Percentiles rank a stretch among this genome's conserved stretches.
Conservation (phyloP, 2,329 filamentous ascomycete genomes). For the Rutstroemia sp. region DNA sequence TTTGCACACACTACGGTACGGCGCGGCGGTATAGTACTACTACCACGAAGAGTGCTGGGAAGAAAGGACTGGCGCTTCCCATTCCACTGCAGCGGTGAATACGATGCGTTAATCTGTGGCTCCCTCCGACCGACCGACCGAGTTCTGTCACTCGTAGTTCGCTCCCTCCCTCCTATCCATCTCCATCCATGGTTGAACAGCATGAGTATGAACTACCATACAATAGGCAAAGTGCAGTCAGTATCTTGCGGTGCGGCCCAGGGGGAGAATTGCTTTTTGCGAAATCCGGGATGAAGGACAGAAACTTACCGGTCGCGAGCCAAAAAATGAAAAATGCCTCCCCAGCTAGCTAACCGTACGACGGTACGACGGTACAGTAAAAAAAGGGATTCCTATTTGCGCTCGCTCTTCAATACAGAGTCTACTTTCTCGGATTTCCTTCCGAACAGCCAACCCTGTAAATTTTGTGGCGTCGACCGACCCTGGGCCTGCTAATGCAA, state of each 20-base stretch:
- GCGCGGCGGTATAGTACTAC: too few relatives aligned
- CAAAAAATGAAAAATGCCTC: too few relatives aligned
- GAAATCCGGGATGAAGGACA: neutral
- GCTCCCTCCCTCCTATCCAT: neutral
- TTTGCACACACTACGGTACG: too few relatives aligned
- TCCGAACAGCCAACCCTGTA: conserved; percentile 4
- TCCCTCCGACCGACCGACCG: neutral
- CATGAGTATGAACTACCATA: neutral
- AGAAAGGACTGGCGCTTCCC: too few relatives aligned
- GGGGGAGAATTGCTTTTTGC: too few relatives aligned
- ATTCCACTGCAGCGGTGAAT: conserved; percentile 10
- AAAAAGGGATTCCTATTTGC: too few relatives aligned
- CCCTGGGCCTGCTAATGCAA: neutral
- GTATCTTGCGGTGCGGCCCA: too few relatives aligned
- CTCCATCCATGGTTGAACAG: conserved; percentile 2
- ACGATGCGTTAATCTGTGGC: conserved; percentile 5
- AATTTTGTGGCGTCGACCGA: conserved; percentile 5
- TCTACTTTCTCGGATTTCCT: conserved; percentile 4
- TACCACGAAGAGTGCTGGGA: too few relatives aligned
- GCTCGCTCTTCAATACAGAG: too few relatives aligned
- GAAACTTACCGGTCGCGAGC: neutral
- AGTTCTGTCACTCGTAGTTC: neutral
- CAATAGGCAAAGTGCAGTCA: too few relatives aligned
- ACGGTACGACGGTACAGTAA: too few relatives aligned
- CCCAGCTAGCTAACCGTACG: too few relatives aligned